Base-by-base conservation (phyloP, 352 stramenopile species). In the Globisporangium megalacanthum region DNA sequence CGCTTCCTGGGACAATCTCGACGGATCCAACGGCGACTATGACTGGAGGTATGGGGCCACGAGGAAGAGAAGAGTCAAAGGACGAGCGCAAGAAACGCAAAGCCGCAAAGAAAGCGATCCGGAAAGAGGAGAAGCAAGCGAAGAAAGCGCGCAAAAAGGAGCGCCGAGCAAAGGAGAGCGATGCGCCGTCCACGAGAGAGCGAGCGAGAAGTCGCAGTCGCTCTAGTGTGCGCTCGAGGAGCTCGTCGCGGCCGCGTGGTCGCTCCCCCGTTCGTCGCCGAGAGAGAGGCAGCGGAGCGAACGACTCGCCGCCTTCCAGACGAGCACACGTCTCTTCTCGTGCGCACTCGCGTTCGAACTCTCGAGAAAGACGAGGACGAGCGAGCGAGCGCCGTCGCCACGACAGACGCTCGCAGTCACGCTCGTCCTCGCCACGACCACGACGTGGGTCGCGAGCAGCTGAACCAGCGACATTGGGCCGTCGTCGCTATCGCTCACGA, bases 61-160 rank as follows among this genome's bases (percentile, higher is more conserved):
- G 49, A 58, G 4, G 46, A 53, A 19, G 64, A 57, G 61, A 65
- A 55, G 61, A 77, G 49, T 14, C 58, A n/a, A 60, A 56, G 49
- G 45, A 56, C 14, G 71, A 79, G 39, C 68, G 62, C 14, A 72
- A 83, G 35, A 52, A 56, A 13, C 79, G 86, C 51, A 86, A 86
- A 45, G 81, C 77, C 15, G 54, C 56, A 22, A 65, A 65, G 37
- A 90, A 88, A 29, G 72, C 75, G 42, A 61, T 64, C 14, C 70
- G 74, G 22, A 88, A 88, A 47, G 62, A 72, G 15, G 68, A 88
- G 52, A 92, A 89, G 45, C 74, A 77, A 10, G 68, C 52, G 29
- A 89, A 83, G 59, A 89, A 90, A 54, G 70, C 86, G 49, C 80
- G 81, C 56, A 89, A 88, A 48, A 70, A 86, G 25, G 39, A 60